Conservation (phyloP, 352 stramenopile species). For the Phytophthora crassamura region DNA sequence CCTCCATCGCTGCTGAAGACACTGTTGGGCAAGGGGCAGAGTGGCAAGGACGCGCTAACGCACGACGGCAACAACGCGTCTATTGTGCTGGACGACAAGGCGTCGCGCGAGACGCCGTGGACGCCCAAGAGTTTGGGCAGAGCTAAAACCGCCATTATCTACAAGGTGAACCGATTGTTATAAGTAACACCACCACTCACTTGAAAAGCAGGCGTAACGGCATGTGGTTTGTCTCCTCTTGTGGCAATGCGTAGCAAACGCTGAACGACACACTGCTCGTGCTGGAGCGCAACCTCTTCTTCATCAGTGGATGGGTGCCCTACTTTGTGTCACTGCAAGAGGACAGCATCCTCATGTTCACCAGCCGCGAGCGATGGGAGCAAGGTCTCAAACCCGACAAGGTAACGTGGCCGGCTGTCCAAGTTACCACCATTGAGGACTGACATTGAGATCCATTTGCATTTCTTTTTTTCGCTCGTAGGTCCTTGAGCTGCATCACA, state of each 20-base stretch:
- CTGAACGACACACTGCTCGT: constrained; percentile 86
- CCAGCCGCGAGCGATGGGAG: constrained; percentile 83
- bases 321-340: constrained; percentile 89
- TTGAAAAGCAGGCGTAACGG: neutral
- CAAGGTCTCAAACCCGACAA: constrained; percentile 84
- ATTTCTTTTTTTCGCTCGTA: constrained; percentile 19
- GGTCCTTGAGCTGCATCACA: constrained; percentile 76
- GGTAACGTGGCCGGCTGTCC: constrained; percentile 28
- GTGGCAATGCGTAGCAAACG: constrained; percentile 67
- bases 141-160: constrained; percentile 87
- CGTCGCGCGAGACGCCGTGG: constrained; percentile 66
- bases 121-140: constrained; percentile 85
- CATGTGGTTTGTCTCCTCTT: constrained; percentile 3
- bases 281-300: constrained; percentile 85
- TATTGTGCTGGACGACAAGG: constrained; percentile 66
- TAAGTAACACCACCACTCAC: neutral
- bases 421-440: too few relatives aligned
- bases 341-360: constrained; percentile 80
- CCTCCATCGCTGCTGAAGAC: constrained; percentile 49
- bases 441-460: neutral
- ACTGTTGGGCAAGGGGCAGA: constrained; percentile 38
- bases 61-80: constrained; percentile 87
- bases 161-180: constrained; percentile 57
- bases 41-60: constrained; percentile 42
- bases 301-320: constrained; percentile 78